phyloP scores from a whole-genome alignment of 1,284 basidiomycete genomes.

The Apiotrichum porosum region DNA sequence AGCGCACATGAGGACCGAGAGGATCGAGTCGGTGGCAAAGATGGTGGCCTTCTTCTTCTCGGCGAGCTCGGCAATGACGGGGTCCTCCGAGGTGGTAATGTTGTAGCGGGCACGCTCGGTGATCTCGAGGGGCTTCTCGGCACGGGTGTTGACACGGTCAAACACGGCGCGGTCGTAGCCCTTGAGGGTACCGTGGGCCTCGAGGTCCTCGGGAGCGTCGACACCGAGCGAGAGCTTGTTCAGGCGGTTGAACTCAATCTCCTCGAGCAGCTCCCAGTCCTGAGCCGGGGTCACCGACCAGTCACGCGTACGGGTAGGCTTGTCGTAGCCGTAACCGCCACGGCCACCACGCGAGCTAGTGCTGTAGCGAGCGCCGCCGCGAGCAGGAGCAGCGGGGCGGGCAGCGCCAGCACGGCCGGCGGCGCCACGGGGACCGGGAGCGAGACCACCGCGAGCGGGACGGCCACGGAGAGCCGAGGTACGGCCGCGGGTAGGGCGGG shows the following conservation, averaged over 20 bases:
- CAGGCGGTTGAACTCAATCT: constrained; percentile 93
- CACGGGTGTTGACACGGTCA: constrained; percentile 92
- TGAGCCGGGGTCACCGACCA: constrained; percentile 89
- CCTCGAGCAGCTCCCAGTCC: constrained; percentile 91
- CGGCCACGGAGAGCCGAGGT: constrained; percentile 55
- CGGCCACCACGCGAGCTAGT: constrained; percentile 57
- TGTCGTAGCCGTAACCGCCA: constrained; percentile 88
- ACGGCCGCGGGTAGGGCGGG: constrained; percentile 53
- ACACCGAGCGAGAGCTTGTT: constrained; percentile 89
- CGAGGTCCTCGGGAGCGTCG: constrained; percentile 78
- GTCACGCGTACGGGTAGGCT: constrained; percentile 86
- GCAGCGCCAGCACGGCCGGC: constrained; percentile 19
- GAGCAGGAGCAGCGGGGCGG: constrained; percentile 32
- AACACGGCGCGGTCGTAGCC: constrained; percentile 85
- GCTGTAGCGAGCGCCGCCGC: constrained; percentile 31
- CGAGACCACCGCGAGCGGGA: constrained; percentile 14
- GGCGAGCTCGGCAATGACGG: constrained; percentile 83
- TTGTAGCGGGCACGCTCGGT: constrained; percentile 97
- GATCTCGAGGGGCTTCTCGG: constrained; percentile 81
- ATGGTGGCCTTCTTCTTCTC: constrained; percentile 73
- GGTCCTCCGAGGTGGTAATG: constrained; percentile 94
- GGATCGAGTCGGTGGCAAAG: constrained; percentile 93
- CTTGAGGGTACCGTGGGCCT: constrained; percentile 82
- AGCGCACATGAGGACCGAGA: constrained; percentile 94
- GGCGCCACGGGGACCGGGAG: constrained; percentile 15